Evolutionary conservation across 2,329 filamentous ascomycete species (phyloP).

Genomic region (Neophaeococcomyces aloes): DNA sequence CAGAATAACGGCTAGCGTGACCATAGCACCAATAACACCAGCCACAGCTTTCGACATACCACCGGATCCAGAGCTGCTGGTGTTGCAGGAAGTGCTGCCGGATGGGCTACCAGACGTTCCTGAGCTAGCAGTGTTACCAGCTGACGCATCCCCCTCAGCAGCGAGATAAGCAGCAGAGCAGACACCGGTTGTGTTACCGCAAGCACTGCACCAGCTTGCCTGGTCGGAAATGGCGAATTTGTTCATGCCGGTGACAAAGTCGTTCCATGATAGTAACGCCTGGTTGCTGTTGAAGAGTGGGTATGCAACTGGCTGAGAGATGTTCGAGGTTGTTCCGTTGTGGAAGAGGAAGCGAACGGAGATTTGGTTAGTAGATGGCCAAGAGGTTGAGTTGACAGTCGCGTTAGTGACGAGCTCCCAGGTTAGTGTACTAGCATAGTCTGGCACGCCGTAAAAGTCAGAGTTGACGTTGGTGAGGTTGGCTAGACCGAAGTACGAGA

Average conservation of each 20-base stretch:
- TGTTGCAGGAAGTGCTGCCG: too few relatives aligned
- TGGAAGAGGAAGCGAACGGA: constrained; percentile 53
- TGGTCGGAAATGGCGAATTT: constrained; percentile 58
- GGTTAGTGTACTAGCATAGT: constrained; percentile 71
- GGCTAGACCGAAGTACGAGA: constrained; percentile 52
- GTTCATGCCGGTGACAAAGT: constrained; percentile 54
- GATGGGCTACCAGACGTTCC: too few relatives aligned
- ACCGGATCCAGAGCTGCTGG: constrained; percentile 21
- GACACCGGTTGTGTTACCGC: constrained; percentile 59
- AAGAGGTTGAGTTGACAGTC: constrained; percentile 24
- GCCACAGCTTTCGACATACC: constrained; percentile 61
- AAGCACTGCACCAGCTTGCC: constrained; percentile 61
- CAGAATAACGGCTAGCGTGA: constrained; percentile 54
- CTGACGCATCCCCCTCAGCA: constrained; percentile 20
- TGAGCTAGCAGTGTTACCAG: constrained; percentile 21
- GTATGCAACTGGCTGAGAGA: constrained; percentile 39
- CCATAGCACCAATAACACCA: constrained; percentile 66
- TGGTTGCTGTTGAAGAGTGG: constrained; percentile 50
- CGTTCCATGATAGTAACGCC: constrained; percentile 53
- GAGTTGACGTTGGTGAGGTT: constrained; percentile 40
- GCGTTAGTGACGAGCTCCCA: constrained; percentile 60
- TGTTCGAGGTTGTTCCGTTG: constrained; percentile 46
- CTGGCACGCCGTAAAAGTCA: constrained; percentile 66
- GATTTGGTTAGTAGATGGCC: constrained; percentile 41
- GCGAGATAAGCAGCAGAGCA: constrained; percentile 43